Evolutionary conservation across 1,284 basidiomycete genomes (phyloP).

Genomic region (Puccinia polysora): DNA sequence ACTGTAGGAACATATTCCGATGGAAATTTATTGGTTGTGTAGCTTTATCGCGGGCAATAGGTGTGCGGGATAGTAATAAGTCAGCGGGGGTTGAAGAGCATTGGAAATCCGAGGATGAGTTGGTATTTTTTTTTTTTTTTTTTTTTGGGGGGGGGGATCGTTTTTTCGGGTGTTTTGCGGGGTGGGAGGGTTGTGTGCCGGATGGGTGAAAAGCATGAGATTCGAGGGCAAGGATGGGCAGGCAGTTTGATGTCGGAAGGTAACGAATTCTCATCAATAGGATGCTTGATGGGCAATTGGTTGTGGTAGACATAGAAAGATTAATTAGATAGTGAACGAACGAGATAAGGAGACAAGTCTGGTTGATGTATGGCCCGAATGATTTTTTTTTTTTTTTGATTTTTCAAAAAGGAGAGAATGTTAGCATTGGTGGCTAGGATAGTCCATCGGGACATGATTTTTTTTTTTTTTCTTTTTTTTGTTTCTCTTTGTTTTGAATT

Average conservation of each 20-base stretch:
- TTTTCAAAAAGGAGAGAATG: slow-evolving; percentile 33
- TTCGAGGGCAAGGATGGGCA: too few species aligned
- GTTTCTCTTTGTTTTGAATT: slow-evolving; percentile 12
- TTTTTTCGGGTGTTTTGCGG: not conserved
- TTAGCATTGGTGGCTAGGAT: slow-evolving; percentile 45
- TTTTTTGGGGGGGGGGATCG: too few species aligned
- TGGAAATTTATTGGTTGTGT: too few species aligned
- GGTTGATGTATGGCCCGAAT: slow-evolving; percentile 44
- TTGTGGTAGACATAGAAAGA: not conserved
- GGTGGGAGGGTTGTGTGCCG: not conserved
- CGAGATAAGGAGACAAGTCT: slow-evolving; percentile 98
- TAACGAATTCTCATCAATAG: too few species aligned
- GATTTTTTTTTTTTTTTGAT: too few species aligned
- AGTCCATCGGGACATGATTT: too few species aligned
- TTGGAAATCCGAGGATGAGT: not conserved
- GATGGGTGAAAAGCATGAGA: slow-evolving; percentile 4
- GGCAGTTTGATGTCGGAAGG: too few species aligned
- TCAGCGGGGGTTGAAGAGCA: slow-evolving; percentile 79
- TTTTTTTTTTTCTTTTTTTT: too few species aligned
- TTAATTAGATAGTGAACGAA: slow-evolving; percentile 56
- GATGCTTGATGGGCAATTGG: too few species aligned
- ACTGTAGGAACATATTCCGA: too few species aligned
- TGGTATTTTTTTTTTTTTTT: too few species aligned
- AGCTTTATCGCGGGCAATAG: slow-evolving; percentile 96
- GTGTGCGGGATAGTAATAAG: slow-evolving; percentile 77